A percentile compares a stretch with the other conserved stretches of the same genome.
phyloP scores from a whole-genome alignment of 129 eudicot species.

The Deinandra increscens region DNA sequence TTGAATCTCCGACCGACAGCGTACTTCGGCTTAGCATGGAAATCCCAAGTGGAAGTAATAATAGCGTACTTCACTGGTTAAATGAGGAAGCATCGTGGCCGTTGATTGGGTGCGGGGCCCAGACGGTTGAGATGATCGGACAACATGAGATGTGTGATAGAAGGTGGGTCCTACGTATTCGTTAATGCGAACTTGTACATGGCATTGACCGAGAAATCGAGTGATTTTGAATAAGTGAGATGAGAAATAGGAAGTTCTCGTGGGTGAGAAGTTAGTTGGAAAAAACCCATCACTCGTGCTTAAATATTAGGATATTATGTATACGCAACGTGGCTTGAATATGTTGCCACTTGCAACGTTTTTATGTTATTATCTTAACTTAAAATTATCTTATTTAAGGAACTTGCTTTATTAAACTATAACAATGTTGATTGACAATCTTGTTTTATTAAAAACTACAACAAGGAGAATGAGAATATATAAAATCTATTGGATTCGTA shows the following conservation, averaged over 20 bases:
- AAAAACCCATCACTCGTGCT: slow-evolving; percentile 7
- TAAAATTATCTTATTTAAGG: neutral
- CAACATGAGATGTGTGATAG: slow-evolving; percentile 20
- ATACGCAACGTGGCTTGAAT: neutral
- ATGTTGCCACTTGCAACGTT: slow-evolving; percentile 12
- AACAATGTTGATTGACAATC: too few species aligned
- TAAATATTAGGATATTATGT: slow-evolving; percentile 5
- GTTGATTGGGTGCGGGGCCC: slow-evolving; percentile 11
- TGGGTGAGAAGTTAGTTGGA: neutral
- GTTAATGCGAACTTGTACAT: slow-evolving; percentile 16
- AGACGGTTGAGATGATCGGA: slow-evolving; percentile 13
- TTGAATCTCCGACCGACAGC: slow-evolving; percentile 50
- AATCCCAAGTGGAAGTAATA: neutral
- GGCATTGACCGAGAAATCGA: slow-evolving; percentile 24
- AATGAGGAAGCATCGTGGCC: neutral
- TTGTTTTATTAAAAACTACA: too few species aligned
- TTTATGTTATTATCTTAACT: neutral
- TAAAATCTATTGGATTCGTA: too few species aligned
- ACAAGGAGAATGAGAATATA: too few species aligned
- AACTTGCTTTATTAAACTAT: too few species aligned
- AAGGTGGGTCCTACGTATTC: slow-evolving; percentile 13
- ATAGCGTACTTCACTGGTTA: slow-evolving; percentile 14
- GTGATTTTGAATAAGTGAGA: neutral
- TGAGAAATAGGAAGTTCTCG: slow-evolving; percentile 9
- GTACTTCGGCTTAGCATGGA: slow-evolving; percentile 36